phyloP scores from a whole-genome alignment of 1,139 yeast genomes.

The Eremothecium coryli region DNA sequence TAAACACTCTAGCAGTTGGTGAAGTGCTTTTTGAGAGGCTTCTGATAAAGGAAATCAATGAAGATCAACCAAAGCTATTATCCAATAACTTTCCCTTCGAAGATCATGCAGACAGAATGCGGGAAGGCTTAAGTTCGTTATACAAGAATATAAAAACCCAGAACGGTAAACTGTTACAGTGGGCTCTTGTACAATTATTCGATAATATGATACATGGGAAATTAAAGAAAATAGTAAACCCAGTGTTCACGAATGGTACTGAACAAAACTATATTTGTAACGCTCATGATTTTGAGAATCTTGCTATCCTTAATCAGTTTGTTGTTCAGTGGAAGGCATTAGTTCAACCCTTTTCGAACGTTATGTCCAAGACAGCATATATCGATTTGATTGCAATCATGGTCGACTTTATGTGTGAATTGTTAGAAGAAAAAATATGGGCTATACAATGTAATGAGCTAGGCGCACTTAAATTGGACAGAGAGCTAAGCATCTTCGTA shows the following conservation, averaged over 20 bases:
- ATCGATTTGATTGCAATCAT: conserved; percentile 42
- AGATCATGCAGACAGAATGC: conserved; percentile 40
- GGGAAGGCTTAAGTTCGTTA: conserved; percentile 32
- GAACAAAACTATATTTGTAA: conserved; percentile 23
- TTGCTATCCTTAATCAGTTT: conserved; percentile 38
- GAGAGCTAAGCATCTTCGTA: conserved; percentile 68
- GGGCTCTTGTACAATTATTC: conserved; percentile 26
- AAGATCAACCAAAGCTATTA: conserved; percentile 31
- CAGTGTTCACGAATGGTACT: conserved; percentile 18
- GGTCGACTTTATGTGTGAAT: conserved; percentile 41
- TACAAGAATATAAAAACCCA: conserved; percentile 19
- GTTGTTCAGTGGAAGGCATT: conserved; percentile 54
- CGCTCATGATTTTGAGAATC: conserved; percentile 32
- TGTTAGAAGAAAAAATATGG: conserved; percentile 64
- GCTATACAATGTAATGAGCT: conserved; percentile 62
- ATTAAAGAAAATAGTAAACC: conserved; percentile 16
- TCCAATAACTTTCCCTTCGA: conserved; percentile 47
- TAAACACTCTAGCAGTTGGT: conserved; percentile 25
- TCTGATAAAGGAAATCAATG: conserved; percentile 24
- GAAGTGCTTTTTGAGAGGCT: conserved; percentile 18
- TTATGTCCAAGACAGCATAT: conserved; percentile 43
- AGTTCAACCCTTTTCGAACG: conserved; percentile 56
- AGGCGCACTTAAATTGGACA: conserved; percentile 78
- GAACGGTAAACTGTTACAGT: conserved; percentile 21
- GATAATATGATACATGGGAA: conserved; percentile 21